Conservation (phyloP, 2,329 filamentous ascomycete genomes). For the Colletotrichum filicis region DNA sequence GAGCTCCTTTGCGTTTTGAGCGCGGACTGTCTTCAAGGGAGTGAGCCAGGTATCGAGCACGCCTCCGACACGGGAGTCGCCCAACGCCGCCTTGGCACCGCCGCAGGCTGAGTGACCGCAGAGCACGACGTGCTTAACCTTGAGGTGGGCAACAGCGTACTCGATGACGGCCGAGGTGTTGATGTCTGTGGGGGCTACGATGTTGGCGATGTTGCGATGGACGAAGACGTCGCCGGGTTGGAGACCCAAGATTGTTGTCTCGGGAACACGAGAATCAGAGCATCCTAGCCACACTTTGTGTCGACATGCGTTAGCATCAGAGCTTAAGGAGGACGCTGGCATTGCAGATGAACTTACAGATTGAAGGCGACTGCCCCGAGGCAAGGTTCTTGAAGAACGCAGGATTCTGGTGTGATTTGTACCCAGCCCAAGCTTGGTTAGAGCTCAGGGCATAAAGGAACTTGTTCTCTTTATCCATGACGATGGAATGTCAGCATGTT, state of each 20-base stretch:
- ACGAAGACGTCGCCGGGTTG: slow-evolving; percentile 88
- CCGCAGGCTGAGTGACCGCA: slow-evolving; percentile 77
- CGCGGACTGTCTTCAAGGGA: slow-evolving; percentile 58
- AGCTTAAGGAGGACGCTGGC: neutral
- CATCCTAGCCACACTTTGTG: slow-evolving; percentile 82
- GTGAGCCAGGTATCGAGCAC: slow-evolving; percentile 67
- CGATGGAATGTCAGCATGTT: slow-evolving; percentile 1
- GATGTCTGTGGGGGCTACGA: slow-evolving; percentile 79
- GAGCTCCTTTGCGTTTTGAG: slow-evolving; percentile 65
- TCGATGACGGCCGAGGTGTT: slow-evolving; percentile 81
- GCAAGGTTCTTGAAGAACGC: slow-evolving; percentile 77
- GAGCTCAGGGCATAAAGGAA: slow-evolving; percentile 72
- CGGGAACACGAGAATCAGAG: slow-evolving; percentile 85
- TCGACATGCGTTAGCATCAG: neutral
- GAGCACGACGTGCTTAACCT: slow-evolving; percentile 77
- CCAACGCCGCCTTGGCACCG: slow-evolving; percentile 70
- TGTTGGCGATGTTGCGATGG: slow-evolving; percentile 91
- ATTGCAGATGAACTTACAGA: slow-evolving; percentile 55
- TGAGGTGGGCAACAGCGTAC: slow-evolving; percentile 79
- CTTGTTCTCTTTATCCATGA: slow-evolving; percentile 57
- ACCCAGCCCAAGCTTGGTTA: slow-evolving; percentile 77
- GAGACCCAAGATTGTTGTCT: slow-evolving; percentile 82
- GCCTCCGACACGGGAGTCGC: slow-evolving; percentile 58
- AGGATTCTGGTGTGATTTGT: slow-evolving; percentile 73
- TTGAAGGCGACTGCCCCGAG: slow-evolving; percentile 72